These are phyloP conservation scores for Phytomonas francai DNA, from an alignment of 208 protist species.

Conservation along the genomic window DNA sequence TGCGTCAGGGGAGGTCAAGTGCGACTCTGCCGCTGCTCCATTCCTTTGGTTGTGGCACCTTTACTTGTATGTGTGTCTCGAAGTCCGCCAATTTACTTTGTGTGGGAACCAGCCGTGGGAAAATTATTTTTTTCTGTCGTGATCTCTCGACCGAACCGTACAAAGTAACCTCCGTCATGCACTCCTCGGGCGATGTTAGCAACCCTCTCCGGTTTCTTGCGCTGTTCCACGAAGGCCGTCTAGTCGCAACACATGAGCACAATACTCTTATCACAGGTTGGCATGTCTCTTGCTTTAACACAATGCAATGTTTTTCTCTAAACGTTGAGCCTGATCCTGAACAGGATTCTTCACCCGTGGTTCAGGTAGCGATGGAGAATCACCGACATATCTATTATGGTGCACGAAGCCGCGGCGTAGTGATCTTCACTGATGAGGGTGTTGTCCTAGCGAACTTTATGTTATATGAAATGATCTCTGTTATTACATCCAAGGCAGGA, in stretches of 20 bases:
- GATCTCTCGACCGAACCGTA: constrained; percentile 17
- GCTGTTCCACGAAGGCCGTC: constrained; percentile 29
- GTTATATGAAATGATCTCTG: not conserved
- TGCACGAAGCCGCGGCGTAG: constrained; percentile 24
- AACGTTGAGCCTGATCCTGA: constrained; percentile 6
- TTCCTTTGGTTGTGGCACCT: constrained; percentile 31
- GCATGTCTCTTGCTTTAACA: constrained; percentile 29
- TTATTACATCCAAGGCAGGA: not conserved
- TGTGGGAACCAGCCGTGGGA: constrained; percentile 34
- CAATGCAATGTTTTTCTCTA: constrained; percentile 29
- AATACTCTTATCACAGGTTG: constrained; percentile 28
- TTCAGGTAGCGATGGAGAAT: constrained; percentile 19
- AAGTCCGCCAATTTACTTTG: constrained; percentile 40
- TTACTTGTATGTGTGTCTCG: constrained; percentile 35
- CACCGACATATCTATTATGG: constrained; percentile 29
- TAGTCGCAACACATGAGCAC: constrained; percentile 29
- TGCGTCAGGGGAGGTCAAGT: constrained; percentile 15
- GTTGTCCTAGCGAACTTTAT: constrained; percentile 19
- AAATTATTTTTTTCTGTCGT: constrained; percentile 44
- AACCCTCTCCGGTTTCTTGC: constrained; percentile 11
- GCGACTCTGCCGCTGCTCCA: constrained; percentile 25
- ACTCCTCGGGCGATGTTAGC: constrained; percentile 14
- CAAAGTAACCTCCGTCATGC: constrained; percentile 25
- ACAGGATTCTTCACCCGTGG: constrained; percentile 26
- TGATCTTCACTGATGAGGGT: constrained; percentile 30